phyloP scores from a whole-genome alignment of 345 rosid genomes.

The Geranium rotundifolium region DNA sequence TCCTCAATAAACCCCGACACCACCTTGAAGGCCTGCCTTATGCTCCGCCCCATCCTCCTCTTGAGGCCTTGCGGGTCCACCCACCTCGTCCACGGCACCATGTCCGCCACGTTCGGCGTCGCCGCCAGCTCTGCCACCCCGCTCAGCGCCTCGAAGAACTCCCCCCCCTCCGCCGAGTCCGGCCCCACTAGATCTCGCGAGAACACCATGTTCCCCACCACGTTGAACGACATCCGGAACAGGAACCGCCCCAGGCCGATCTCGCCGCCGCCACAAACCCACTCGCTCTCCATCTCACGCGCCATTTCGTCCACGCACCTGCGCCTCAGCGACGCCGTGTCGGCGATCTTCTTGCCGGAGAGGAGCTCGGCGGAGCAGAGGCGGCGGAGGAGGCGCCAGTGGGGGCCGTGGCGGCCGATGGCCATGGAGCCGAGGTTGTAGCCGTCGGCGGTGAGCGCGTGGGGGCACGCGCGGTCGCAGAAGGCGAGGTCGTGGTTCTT shows the following conservation, averaged over 20 bases:
- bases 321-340: constrained; percentile 21
- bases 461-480: constrained; percentile 30
- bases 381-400: constrained; percentile 39
- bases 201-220: constrained; percentile 45
- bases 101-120: constrained; percentile 27
- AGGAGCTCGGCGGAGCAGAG: constrained; percentile 38
- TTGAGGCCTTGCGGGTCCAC: constrained; percentile 42
- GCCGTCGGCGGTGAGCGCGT: constrained; percentile 29
- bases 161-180: constrained; percentile 17
- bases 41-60: constrained; percentile 32
- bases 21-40: constrained; percentile 38
- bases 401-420: constrained; percentile 40
- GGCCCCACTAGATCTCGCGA: constrained; percentile 38
- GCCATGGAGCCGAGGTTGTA: constrained; percentile 35
- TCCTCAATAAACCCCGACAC: constrained; percentile 32
- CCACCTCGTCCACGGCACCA: constrained; percentile 35
- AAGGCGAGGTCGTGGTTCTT: constrained; percentile 48
- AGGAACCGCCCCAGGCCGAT: constrained; percentile 23
- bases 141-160: constrained; percentile 21
- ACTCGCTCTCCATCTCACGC: constrained; percentile 4
- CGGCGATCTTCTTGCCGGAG: constrained; percentile 28
- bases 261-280: constrained; percentile 35
- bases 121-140: constrained; percentile 31
- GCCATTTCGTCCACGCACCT: constrained; percentile 37
- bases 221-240: constrained; percentile 32